Evolutionary conservation across 83 land plant species (phyloP), one percentile per base, ranked within the genome.

Genomic region (Thuja plicata): DNA sequence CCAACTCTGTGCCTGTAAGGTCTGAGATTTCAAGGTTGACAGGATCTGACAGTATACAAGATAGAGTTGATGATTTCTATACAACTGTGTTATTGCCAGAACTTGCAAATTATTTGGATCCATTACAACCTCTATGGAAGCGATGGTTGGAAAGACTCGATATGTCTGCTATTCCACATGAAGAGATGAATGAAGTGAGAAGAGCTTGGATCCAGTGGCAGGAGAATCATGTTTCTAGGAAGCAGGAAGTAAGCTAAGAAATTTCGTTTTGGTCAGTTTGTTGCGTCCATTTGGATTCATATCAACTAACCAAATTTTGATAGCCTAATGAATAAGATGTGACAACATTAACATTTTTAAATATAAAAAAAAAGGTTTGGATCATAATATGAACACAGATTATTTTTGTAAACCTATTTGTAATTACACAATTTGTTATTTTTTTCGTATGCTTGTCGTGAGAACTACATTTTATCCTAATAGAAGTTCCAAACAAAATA

Each of bases 61-160:
- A 88, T 50, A 74, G 84, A 8, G 96, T 91, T 10, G 91, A 96
- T 87, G 89, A 88, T 15, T 98, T 97, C 89, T 94, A 93, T 91
- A 50, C 84, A 37, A 88, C 92, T 37, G 90, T 91, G 9, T 71
- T 96, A 89, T 83, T 97, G 83, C 98, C 98, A 84, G 89, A 94
- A 70, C 89, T 97, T 38, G 88, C 93, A 3, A 89, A 89, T 27
- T 93, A 96, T 60, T 83, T 97, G 83, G 94, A 92, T 88, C 90
- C 93, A n/a, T 87, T 89, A 32, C 71, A 86, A 41, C 87, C 93
- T 19, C 95, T 92, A 45, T 98, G 99, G 99, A 93, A 91, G 38
- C 94, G 91, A 34, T 98, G 99, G 99, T 70, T 98, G 85, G 93
- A 94, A 74, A 95, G 70, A 15, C 88, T 98, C 87, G 96, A 96